A percentile compares a stretch with the other conserved stretches of the same genome.
Conservation (phyloP, 2,329 filamentous ascomycete genomes). For the Penicillium sp. region DNA sequence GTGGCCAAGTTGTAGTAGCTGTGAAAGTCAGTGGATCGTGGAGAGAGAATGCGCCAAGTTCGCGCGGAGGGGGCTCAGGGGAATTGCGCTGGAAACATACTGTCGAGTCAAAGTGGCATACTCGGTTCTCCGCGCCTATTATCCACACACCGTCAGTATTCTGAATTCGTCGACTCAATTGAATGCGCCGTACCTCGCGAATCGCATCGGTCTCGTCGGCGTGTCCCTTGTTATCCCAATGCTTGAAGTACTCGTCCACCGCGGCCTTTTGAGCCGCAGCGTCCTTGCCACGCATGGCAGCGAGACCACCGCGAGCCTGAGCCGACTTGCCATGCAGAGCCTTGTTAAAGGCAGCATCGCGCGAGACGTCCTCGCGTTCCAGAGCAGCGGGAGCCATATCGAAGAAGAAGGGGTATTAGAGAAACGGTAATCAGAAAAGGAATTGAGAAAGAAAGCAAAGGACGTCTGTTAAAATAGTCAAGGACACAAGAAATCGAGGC, state of each 20-base stretch:
- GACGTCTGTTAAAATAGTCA: constrained; percentile 6
- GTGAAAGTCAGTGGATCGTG: constrained; percentile 8
- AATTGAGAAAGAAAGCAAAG: constrained; percentile 8
- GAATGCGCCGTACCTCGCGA: constrained; percentile 64
- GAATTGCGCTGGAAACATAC: constrained; percentile 48
- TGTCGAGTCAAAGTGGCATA: constrained; percentile 92
- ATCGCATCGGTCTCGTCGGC: constrained; percentile 75
- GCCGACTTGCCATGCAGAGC: constrained; percentile 74
- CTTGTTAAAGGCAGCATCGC: constrained; percentile 88
- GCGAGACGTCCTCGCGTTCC: constrained; percentile 74
- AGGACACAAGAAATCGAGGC: constrained; percentile 8
- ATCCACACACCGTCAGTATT: constrained; percentile 11
- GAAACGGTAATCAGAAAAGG: constrained; percentile 5
- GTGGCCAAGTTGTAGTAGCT: constrained; percentile 98
- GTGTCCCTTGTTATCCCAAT: constrained; percentile 81
- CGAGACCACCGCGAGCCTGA: constrained; percentile 63
- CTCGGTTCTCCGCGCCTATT: constrained; percentile 69
- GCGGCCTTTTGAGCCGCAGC: constrained; percentile 70
- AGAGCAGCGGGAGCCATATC: constrained; percentile 55
- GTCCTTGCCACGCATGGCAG: constrained; percentile 82
- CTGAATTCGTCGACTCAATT: too few relatives aligned
- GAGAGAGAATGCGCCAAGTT: constrained; percentile 1
- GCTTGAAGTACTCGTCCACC: constrained; percentile 90
- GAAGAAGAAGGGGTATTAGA: constrained; percentile 20
- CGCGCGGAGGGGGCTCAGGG: not conserved